Evolutionary conservation across 768 basidiomycete genomes (phyloP), one percentile per base, ranked within the genome.

Genomic region (Imleria badia): DNA sequence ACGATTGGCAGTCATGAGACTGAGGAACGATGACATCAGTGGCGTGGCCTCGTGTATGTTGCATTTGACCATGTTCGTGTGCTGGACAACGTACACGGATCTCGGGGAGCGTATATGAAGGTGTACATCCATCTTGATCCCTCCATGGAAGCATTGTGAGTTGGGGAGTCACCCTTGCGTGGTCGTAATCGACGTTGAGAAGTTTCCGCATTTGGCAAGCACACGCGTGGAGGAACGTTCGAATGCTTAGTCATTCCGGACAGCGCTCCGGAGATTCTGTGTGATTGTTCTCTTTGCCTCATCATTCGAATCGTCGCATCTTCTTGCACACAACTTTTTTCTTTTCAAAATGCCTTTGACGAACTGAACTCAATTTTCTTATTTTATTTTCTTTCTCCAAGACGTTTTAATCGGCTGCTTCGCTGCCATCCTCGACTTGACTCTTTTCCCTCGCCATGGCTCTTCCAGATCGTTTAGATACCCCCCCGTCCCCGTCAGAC

Each of bases 401-500:
- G 4, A 26, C 26, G 26, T n/a, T 3, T 35, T 15, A 23, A 35
- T 20, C 48, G 26, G 3, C 30, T 17, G 1, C 13, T 15, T 50
- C 47, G 30, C n/a, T 22, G 20, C 31, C 41, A 34, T 38, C 17
- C 48, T 10, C 38, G 26, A 26, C 26, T 6, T 26, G 26, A 26
- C 26, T 26, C 15, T 47, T 33, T 17, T 26, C 72, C 2, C 34
- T 6, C 14, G 3, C 77, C 14, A 78, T 82, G 40, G 66, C 69
- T 12, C 65, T 64, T 31, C 74, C 76, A 36, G 75, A 74, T 63
- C 73, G 44, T 51, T 60, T 51, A 71, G 66, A 66, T 75, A 76
- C 59, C 78, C 82, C 10, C 6, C 83, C 84, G 2, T 81, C 81
- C 5, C 72, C 72, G 1, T 81, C 80, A 22, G 85, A 86, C 31